Evolutionary conservation across 495 filamentous ascomycete species (phyloP), one percentile per base, ranked within the genome.

Genomic region (Penicillium mononematosum): DNA sequence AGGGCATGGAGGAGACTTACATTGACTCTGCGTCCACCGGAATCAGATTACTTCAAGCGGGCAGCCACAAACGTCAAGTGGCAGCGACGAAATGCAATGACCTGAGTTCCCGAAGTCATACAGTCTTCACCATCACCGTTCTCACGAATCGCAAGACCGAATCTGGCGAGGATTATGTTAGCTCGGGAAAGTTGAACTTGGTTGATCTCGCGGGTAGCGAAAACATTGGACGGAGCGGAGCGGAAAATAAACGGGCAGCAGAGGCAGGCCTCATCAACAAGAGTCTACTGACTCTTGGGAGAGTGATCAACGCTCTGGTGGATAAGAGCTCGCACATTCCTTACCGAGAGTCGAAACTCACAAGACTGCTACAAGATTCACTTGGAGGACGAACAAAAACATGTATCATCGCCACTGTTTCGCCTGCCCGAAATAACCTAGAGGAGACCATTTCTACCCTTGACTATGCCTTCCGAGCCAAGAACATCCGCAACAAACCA

Each of bases 21-120:
- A 95, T 98, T 64, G 88, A 89, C 66, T 89, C 78, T 50, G 93
- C 95, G 1, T 75, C 83, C 12, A 85, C 91, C 20, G 94, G 94
- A 45, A 89, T 98, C 68, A 87, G 88, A 65, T 78, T 96, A 43
- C 81, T 98, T n/a, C 90, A 92, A 55, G 78, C 87, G 45, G 94
- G 94, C 39, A 96, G 91, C 67, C 81, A 95, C 68, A 95, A 90
- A 68, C 88, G 94, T 17, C 94, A 98, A 69, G 95, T 98, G 38
- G 95, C 94, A 1, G 92, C 94, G 7, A 98, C 94, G 3, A 98
- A 97, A 69, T 98, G 94, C 77, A 98, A 98, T 68, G 95, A 98
- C 65, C 81, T 97, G 20, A 96, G 91, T 75, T 95, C 90, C 56
- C 85, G 94, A 67, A 96, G 92, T 73, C 94, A 98, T 62, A 98